A percentile compares a stretch with the other conserved stretches of the same genome.
Conservation (phyloP, 2,329 filamentous ascomycete species). For the Lizonia empirigonia region DNA sequence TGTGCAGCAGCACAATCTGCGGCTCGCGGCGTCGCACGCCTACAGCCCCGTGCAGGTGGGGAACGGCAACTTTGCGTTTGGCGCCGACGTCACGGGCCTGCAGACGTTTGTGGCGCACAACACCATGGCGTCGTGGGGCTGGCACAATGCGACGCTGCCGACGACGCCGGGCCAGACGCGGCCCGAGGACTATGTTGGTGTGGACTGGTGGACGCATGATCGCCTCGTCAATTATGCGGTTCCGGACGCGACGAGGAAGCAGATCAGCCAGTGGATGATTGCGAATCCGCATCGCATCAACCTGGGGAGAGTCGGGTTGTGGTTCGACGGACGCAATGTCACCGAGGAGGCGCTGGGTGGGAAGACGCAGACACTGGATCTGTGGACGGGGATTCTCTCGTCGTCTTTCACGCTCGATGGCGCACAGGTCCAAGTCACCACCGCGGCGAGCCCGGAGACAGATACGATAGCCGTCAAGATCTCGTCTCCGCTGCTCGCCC, state of each 20-base stretch:
- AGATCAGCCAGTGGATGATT: conserved; percentile 60
- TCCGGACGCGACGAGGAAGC: conserved; percentile 48
- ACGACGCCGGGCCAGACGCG: conserved; percentile 44
- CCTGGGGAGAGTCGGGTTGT: conserved; percentile 56
- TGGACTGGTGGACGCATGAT: conserved; percentile 54
- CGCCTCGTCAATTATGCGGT: conserved; percentile 53
- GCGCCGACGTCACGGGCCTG: conserved; percentile 54
- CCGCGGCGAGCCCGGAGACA: neutral
- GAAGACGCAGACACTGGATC: neutral
- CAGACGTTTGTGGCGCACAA: conserved; percentile 54
- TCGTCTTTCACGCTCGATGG: neutral
- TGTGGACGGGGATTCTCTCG: neutral
- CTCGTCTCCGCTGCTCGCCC: conserved; percentile 29
- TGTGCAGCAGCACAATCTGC: conserved; percentile 53
- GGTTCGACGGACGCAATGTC: conserved; percentile 50
- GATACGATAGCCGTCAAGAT: conserved; percentile 1
- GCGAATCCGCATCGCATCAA: conserved; percentile 61
- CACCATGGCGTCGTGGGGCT: conserved; percentile 53
- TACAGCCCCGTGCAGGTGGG: conserved; percentile 60
- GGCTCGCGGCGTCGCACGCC: conserved; percentile 54
- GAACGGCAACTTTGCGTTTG: conserved; percentile 57
- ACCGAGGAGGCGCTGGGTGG: conserved; percentile 50
- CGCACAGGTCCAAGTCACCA: neutral
- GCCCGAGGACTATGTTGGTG: conserved; percentile 48
- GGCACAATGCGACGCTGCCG: conserved; percentile 55